Conservation (phyloP, 345 rosid genomes). For the Erucastrum elatum region DNA sequence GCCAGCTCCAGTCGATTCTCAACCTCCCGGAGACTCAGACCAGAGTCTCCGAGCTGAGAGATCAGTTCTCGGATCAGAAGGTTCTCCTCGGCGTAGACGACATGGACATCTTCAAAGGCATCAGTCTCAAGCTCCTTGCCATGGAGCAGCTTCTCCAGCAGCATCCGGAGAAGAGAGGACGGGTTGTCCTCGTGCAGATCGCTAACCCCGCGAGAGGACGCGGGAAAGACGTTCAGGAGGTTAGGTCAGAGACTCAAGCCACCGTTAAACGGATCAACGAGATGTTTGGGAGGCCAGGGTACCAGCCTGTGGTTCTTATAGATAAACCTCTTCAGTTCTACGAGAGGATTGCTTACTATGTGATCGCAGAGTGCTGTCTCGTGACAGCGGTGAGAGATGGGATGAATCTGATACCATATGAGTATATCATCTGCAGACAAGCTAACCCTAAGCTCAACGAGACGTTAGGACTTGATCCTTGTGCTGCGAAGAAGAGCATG, state of each 20-base stretch:
- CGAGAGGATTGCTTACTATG: conserved; percentile 89
- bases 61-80: conserved; percentile 58
- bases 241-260: conserved; percentile 70
- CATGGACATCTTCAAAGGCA: conserved; percentile 96
- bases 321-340: conserved; percentile 76
- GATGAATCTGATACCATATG: conserved; percentile 95
- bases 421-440: conserved; percentile 79
- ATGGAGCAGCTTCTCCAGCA: conserved; percentile 87
- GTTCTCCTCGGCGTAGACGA: conserved; percentile 92
- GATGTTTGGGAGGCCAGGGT: conserved; percentile 74
- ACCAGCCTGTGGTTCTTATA: conserved; percentile 70
- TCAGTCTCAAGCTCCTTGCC: conserved; percentile 89
- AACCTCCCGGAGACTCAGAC: conserved; percentile 72
- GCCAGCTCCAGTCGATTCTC: conserved; percentile 77
- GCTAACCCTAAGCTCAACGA: conserved; percentile 69
- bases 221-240: conserved; percentile 85
- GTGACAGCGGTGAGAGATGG: conserved; percentile 97
- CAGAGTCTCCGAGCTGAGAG: conserved; percentile 63
- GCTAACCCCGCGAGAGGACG: conserved; percentile 96
- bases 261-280: conserved; percentile 72
- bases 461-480: conserved; percentile 51
- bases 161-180: conserved; percentile 63
- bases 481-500: conserved; percentile 72
- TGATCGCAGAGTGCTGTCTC: conserved; percentile 88
- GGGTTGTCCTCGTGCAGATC: conserved; percentile 89